Evolutionary conservation across 2,329 filamentous ascomycete genomes (phyloP).

Genomic region (Tricladium varicosporioides): DNA sequence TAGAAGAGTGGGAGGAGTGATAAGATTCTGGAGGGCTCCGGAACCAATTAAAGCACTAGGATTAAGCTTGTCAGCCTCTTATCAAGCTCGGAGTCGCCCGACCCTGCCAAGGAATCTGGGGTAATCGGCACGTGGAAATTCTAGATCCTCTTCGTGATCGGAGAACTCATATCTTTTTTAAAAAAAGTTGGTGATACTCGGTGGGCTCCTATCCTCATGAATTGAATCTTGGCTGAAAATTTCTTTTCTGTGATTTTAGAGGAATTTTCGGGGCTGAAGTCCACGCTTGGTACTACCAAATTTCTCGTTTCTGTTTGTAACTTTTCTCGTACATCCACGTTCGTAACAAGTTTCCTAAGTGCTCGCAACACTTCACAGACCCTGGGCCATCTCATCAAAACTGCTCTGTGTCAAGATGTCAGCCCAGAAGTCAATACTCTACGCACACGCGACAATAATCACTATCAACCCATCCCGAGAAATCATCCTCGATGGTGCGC

Average conservation of each 20-base stretch:
- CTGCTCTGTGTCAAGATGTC: slow-evolving; percentile 5
- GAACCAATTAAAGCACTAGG: slow-evolving; percentile 15
- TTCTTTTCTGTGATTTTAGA: neutral
- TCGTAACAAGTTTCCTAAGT: too few relatives aligned
- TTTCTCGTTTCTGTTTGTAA: too few relatives aligned
- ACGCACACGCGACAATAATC: slow-evolving; percentile 49
- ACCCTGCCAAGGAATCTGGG: slow-evolving; percentile 5
- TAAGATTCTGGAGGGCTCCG: slow-evolving; percentile 20
- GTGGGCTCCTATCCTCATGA: slow-evolving; percentile 4
- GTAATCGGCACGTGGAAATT: neutral
- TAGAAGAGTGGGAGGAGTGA: slow-evolving; percentile 17
- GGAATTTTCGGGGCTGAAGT: neutral
- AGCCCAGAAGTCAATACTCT: slow-evolving; percentile 32
- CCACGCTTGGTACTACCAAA: too few relatives aligned
- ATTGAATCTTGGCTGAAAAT: neutral
- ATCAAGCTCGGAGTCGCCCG: slow-evolving; percentile 22
- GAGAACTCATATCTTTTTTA: slow-evolving; percentile 2
- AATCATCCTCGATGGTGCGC: slow-evolving; percentile 46
- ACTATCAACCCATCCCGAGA: slow-evolving; percentile 46
- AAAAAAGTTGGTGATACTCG: neutral
- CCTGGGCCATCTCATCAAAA: neutral
- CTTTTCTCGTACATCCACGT: too few relatives aligned
- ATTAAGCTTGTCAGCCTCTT: slow-evolving; percentile 12
- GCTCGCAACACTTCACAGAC: neutral
- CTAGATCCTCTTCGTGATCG: neutral